Evolutionary conservation across 2,329 filamentous ascomycete genomes (phyloP).

Genomic region (Paraphaeosphaeria minitans): DNA sequence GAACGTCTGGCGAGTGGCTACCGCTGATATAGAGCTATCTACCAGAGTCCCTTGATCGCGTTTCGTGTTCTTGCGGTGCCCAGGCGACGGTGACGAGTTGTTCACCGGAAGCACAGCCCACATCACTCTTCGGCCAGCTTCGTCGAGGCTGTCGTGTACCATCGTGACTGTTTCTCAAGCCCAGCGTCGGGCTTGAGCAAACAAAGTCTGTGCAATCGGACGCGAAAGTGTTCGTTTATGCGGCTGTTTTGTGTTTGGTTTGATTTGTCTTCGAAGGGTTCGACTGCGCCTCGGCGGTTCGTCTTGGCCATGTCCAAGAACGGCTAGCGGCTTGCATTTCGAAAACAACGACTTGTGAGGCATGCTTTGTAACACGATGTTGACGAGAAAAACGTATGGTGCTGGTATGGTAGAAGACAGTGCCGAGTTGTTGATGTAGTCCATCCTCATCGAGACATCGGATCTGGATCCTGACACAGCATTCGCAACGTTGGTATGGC

Average conservation of each 20-base stretch:
- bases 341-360: neutral
- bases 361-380: neutral
- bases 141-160: neutral
- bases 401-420: slow-evolving; percentile 12
- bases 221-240: neutral
- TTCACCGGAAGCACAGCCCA: slow-evolving; percentile 42
- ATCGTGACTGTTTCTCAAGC: neutral
- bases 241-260: neutral
- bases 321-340: slow-evolving; percentile 7
- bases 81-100: slow-evolving; percentile 22
- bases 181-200: neutral
- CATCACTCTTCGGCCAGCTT: slow-evolving; percentile 9
- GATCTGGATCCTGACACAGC: slow-evolving; percentile 19
- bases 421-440: slow-evolving; percentile 11
- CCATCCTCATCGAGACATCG: slow-evolving; percentile 21
- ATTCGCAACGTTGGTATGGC: slow-evolving; percentile 16
- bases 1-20: slow-evolving; percentile 10
- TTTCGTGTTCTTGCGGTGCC: slow-evolving; percentile 14
- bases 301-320: neutral
- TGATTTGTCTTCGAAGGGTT: neutral
- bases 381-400: slow-evolving; percentile 7
- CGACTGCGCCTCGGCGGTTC: slow-evolving; percentile 12
- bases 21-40: slow-evolving; percentile 37
- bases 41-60: slow-evolving; percentile 27
- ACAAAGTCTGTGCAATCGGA: neutral